Evolutionary conservation across 495 filamentous ascomycete species (phyloP), one percentile per base, ranked within the genome.

Genomic region (Viridothelium virens): DNA sequence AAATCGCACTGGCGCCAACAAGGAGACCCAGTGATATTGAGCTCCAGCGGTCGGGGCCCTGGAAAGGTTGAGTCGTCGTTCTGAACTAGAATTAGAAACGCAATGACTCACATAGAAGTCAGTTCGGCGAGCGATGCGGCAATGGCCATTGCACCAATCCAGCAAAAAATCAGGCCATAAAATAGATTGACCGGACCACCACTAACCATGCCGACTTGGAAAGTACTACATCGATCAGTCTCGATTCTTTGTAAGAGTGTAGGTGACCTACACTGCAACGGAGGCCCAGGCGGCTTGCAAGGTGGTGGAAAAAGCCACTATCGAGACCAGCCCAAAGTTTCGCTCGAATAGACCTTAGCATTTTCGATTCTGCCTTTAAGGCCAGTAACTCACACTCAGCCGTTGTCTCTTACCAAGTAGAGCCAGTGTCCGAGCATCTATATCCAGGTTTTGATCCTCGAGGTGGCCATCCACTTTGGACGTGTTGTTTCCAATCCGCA

Each of bases 401-500:
- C 25, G 25, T 56, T 67, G 66, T 14, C 56, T 44, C 12, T 61
- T 37, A 7, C 65, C 65, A 25, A 67, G n/a, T 38, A 56, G 56
- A 10, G 59, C 56, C 65, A 67, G 61, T 25, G 61, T 61, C 25
- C 61, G 12, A 31, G 65, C 65, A 50, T 67, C 65, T 11, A 53
- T 38, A 12, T 67, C 65, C 36, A 37, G 33, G 5, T 38, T 38
- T 10, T 38, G 33, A n/a, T 63, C 61, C 10, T n/a, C 61, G 16
- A 63, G 61, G 34, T 38, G 7, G 7, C 41, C 41, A 46, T 7
- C 7, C 7, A 9, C 41, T 7, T 46, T 46, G 41, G 69, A 67
- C 73, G 67, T 72, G 64, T 77, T 80, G 37, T 81, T 77, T 77
- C 81, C 69, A 82, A 86, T 77, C 7, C 41, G 41, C 41, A 9